Percentiles rank a stretch among this genome's conserved stretches.
Evolutionary conservation across 2,329 filamentous ascomycete species (phyloP).

Genomic region (Hypoxylon sp.): DNA sequence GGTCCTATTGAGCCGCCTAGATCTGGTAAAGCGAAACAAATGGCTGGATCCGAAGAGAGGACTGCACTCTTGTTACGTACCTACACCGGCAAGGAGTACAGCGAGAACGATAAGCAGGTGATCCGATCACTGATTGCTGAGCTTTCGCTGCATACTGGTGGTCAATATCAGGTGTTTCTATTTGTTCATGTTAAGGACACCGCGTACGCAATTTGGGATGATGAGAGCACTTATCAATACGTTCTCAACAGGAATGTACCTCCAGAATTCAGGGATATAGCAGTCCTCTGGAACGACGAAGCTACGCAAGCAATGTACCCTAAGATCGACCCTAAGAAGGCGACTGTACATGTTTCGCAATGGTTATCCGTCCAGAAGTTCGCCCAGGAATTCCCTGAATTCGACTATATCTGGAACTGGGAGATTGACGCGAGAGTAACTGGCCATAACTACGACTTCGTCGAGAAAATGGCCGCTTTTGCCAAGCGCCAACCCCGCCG

Average conservation of each 20-base stretch:
- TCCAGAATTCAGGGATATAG: constrained; percentile 73
- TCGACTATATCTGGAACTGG: constrained; percentile 87
- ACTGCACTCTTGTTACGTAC: constrained; percentile 80
- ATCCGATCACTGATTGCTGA: constrained; percentile 83
- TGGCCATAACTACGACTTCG: constrained; percentile 83
- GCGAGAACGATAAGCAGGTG: constrained; percentile 79
- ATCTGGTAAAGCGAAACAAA: constrained; percentile 26
- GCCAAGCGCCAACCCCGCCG: constrained; percentile 73
- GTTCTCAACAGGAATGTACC: constrained; percentile 71
- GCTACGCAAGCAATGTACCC: constrained; percentile 82
- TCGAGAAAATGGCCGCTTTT: constrained; percentile 71
- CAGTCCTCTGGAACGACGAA: constrained; percentile 76
- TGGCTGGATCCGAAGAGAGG: constrained; percentile 55
- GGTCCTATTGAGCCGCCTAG: constrained; percentile 12
- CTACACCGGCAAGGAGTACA: constrained; percentile 78
- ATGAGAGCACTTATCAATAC: constrained; percentile 64
- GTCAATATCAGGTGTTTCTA: constrained; percentile 82
- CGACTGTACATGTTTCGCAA: constrained; percentile 67
- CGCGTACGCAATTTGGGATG: constrained; percentile 65
- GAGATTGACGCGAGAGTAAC: constrained; percentile 83
- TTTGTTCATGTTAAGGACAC: constrained; percentile 80
- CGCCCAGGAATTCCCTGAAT: constrained; percentile 77
- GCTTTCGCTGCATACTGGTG: constrained; percentile 76
- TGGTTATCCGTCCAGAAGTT: constrained; percentile 81
- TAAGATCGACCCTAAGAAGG: constrained; percentile 66